Evolutionary conservation across 768 basidiomycete species (phyloP).

Genomic region (Mycena polygramma): DNA sequence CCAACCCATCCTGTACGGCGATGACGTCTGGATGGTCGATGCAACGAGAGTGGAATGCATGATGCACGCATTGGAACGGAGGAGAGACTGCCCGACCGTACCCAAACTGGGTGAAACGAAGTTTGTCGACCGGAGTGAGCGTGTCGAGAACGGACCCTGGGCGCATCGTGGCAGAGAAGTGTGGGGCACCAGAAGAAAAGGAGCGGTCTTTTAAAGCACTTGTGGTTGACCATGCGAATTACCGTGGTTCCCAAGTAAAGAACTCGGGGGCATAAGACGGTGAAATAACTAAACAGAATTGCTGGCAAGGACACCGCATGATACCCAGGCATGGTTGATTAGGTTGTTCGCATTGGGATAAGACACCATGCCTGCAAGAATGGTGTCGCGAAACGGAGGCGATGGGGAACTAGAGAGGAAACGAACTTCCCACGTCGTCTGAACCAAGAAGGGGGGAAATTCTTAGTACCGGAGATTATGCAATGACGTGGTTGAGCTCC

Average conservation of each 20-base stretch:
- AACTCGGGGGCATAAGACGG: constrained; percentile 24
- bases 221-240: constrained; percentile 4
- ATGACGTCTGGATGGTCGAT: constrained; percentile 54
- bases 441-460: constrained; percentile 8
- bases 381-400: constrained; percentile 2
- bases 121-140: constrained; percentile 57
- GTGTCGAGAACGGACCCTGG: constrained; percentile 35
- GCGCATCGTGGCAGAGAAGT: constrained; percentile 33
- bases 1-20: constrained; percentile 64
- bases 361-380: neutral
- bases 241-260: neutral
- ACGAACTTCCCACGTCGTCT: constrained; percentile 17
- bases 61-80: constrained; percentile 66
- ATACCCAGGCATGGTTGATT: constrained; percentile 12
- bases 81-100: constrained; percentile 51
- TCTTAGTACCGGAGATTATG: constrained; percentile 6
- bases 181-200: constrained; percentile 18
- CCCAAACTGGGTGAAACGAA: constrained; percentile 60
- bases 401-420: constrained; percentile 20
- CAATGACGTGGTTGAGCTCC: constrained; percentile 12
- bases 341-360: constrained; percentile 10
- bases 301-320: constrained; percentile 26
- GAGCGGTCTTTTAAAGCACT: constrained; percentile 27
- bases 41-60: constrained; percentile 66
- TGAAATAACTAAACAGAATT: constrained; percentile 13